Conservation (phyloP, 2,329 filamentous ascomycete species). For the Penicillium verrucosum region DNA sequence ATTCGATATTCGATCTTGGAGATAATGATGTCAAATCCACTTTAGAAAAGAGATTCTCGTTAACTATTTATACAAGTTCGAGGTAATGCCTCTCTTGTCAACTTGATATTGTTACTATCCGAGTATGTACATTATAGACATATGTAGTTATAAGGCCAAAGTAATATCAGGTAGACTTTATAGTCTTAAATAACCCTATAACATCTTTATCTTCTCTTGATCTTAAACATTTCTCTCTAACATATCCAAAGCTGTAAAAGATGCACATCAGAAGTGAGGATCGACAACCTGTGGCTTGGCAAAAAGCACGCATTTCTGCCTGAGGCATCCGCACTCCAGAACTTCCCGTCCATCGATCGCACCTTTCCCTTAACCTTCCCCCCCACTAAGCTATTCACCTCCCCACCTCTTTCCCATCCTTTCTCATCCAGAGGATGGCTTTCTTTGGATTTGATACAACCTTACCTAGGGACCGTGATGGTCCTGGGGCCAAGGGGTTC, state of each 20-base stretch:
- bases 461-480: constrained; percentile 62
- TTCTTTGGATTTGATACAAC: constrained; percentile 86
- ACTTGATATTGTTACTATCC: background rate
- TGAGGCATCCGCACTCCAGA: constrained; percentile 20
- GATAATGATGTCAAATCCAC: background rate
- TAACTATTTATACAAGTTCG: background rate
- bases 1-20: background rate
- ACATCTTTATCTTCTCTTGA: too few species aligned
- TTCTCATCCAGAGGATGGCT: constrained; percentile 56
- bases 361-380: constrained; percentile 7
- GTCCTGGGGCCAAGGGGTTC: constrained; percentile 59
- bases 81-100: background rate
- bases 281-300: constrained; percentile 13
- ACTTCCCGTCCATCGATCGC: constrained; percentile 15
- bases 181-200: background rate
- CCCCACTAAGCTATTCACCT: constrained; percentile 16
- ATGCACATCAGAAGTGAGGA: constrained; percentile 3
- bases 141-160: background rate
- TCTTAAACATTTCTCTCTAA: too few species aligned
- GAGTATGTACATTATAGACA: background rate
- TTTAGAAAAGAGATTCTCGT: background rate
- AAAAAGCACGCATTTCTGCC: background rate
- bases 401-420: constrained; percentile 2
- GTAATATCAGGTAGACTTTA: background rate
- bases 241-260: background rate